A percentile compares a stretch with the other conserved stretches of the same genome.
phyloP scores from a whole-genome alignment of 805 yeast genomes.

The Myxozyma neglecta region DNA sequence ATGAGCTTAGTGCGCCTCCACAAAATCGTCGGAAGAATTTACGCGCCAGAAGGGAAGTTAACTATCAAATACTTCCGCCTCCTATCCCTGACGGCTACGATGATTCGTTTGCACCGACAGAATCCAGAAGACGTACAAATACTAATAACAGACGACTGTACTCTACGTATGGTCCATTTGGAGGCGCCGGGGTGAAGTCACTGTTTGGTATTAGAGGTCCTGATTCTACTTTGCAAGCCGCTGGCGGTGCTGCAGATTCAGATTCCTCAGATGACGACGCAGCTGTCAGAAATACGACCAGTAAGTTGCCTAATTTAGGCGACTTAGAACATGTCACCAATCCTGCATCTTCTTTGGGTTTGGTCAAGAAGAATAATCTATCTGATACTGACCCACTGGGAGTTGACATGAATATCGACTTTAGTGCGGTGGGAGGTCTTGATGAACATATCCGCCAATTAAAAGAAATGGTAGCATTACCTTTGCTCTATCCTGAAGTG shows the following conservation, averaged over 20 bases:
- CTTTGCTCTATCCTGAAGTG: slow-evolving; percentile 88
- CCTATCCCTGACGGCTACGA: slow-evolving; percentile 42
- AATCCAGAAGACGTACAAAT: slow-evolving; percentile 19
- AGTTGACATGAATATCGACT: slow-evolving; percentile 80
- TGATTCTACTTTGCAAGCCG: slow-evolving; percentile 41
- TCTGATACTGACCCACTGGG: slow-evolving; percentile 95
- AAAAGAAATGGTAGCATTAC: slow-evolving; percentile 95
- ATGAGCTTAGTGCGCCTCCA: slow-evolving; percentile 63
- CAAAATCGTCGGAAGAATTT: slow-evolving; percentile 45
- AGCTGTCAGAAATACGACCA: slow-evolving; percentile 36
- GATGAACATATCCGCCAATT: slow-evolving; percentile 87
- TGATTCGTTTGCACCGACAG: slow-evolving; percentile 10
- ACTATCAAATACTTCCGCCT: slow-evolving; percentile 85
- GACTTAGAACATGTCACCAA: slow-evolving; percentile 33
- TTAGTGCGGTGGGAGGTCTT: slow-evolving; percentile 85
- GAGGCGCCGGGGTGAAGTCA: slow-evolving; percentile 89
- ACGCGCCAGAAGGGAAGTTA: slow-evolving; percentile 69
- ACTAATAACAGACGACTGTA: slow-evolving; percentile 62
- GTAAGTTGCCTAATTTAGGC: slow-evolving; percentile 24
- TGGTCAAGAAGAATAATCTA: slow-evolving; percentile 55
- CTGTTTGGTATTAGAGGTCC: slow-evolving; percentile 67
- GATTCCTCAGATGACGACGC: slow-evolving; percentile 51
- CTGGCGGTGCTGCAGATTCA: slow-evolving; percentile 42
- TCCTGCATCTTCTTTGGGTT: slow-evolving; percentile 31
- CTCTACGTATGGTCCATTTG: slow-evolving; percentile 97